Conservation (phyloP, 192 early-diverging fungal species). For the Coemansia sp. region DNA sequence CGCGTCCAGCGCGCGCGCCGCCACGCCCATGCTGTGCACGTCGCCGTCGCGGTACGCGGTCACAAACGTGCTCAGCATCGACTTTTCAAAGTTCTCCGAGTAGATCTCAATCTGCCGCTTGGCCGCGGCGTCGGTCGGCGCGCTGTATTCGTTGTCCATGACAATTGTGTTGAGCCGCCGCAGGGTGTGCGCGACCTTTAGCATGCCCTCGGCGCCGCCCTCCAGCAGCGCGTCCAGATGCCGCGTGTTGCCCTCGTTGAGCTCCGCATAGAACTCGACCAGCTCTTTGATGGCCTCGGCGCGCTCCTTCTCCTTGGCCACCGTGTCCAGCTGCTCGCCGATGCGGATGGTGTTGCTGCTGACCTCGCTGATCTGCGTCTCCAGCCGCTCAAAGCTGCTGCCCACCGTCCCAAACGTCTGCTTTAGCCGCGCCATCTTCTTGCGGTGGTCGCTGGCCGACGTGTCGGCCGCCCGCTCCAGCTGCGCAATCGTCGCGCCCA, state of each 20-base stretch:
- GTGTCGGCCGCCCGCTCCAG: slow-evolving; percentile 74
- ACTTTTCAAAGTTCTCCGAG: slow-evolving; percentile 88
- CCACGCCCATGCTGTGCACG: slow-evolving; percentile 62
- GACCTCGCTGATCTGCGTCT: slow-evolving; percentile 84
- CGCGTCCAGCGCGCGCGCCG: slow-evolving; percentile 80
- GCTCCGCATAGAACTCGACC: slow-evolving; percentile 89
- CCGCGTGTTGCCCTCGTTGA: slow-evolving; percentile 69
- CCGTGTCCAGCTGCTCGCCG: slow-evolving; percentile 95
- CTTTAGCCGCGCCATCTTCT: slow-evolving; percentile 74
- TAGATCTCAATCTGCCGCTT: slow-evolving; percentile 84
- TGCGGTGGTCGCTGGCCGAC: slow-evolving; percentile 69
- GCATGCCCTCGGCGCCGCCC: slow-evolving; percentile 76
- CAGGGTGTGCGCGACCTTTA: slow-evolving; percentile 82
- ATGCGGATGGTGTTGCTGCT: slow-evolving; percentile 95
- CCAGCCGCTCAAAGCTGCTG: slow-evolving; percentile 80
- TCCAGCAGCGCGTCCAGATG: slow-evolving; percentile 73
- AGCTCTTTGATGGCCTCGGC: slow-evolving; percentile 87
- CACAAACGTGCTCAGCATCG: slow-evolving; percentile 84
- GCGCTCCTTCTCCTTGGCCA: slow-evolving; percentile 85
- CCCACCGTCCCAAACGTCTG: slow-evolving; percentile 83
- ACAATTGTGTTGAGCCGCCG: slow-evolving; percentile 76
- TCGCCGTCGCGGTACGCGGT: slow-evolving; percentile 76
- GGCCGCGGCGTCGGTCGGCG: slow-evolving; percentile 54
- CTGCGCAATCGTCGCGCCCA: slow-evolving; percentile 80
- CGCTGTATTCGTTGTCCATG: slow-evolving; percentile 46